Conservation (phyloP, 345 rosid genomes). For the Hibiscus mutabilis region DNA sequence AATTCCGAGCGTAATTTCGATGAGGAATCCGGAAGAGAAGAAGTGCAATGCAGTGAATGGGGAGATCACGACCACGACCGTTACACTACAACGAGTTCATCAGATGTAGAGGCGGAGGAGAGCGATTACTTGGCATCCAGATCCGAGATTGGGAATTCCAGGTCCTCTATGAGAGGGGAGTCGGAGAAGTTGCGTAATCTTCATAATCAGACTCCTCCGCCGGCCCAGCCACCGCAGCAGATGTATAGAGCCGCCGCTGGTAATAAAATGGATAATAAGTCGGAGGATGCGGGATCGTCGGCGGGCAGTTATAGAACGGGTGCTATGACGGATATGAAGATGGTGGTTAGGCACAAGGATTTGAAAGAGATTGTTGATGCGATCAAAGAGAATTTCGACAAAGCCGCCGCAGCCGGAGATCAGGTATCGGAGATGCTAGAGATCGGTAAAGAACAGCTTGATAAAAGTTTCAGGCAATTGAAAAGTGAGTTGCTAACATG, state of each 20-base stretch:
- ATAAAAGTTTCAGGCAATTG: slow-evolving; percentile 79
- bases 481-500: slow-evolving; percentile 46
- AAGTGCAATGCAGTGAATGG: slow-evolving; percentile 97
- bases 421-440: slow-evolving; percentile 82
- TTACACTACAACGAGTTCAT: slow-evolving; percentile 55
- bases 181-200: slow-evolving; percentile 22
- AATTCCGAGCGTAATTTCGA: slow-evolving; percentile 22
- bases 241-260: slow-evolving; percentile 13
- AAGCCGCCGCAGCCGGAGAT: slow-evolving; percentile 76
- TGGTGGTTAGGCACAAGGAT: slow-evolving; percentile 91
- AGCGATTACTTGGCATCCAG: slow-evolving; percentile 45
- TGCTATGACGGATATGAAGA: slow-evolving; percentile 52
- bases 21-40: slow-evolving; percentile 76
- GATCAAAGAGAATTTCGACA: slow-evolving; percentile 67
- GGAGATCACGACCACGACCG: slow-evolving; percentile 41
- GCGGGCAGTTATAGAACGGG: slow-evolving; percentile 47
- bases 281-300: slow-evolving; percentile 37
- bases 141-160: slow-evolving; percentile 65
- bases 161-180: slow-evolving; percentile 34
- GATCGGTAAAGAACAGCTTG: slow-evolving; percentile 83
- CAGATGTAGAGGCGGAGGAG: slow-evolving; percentile 42
- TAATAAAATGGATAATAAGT: slow-evolving; percentile 29
- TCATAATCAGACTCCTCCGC: slow-evolving; percentile 6
- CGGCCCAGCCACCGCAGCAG: slow-evolving; percentile 17
- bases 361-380: slow-evolving; percentile 88